Evolutionary conservation across 495 filamentous ascomycete genomes (phyloP).

Genomic region (Bacidia rubella): DNA sequence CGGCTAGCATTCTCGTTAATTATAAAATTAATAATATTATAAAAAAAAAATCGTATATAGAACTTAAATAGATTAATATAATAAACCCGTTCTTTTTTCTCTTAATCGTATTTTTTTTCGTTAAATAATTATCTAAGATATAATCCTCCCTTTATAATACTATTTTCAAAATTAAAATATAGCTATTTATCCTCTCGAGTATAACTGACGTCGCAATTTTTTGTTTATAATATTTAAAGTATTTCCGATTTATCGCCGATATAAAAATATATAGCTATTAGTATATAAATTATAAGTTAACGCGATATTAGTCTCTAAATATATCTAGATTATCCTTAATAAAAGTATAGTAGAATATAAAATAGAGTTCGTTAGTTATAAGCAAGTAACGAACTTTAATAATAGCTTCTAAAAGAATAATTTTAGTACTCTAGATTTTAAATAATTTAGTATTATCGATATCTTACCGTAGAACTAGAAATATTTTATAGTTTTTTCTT

Average conservation of each 20-base stretch:
- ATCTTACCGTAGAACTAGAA: not conserved
- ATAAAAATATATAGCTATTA: slow-evolving; percentile 2
- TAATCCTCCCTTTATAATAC: slow-evolving; percentile 17
- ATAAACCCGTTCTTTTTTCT: not conserved
- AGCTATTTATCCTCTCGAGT: slow-evolving; percentile 10
- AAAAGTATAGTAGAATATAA: not conserved
- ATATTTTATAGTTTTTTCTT: slow-evolving; percentile 7
- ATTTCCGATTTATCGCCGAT: not conserved
- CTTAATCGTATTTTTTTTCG: slow-evolving; percentile 5
- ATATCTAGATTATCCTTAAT: not conserved
- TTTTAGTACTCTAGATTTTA: not conserved
- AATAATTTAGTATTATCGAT: not conserved
- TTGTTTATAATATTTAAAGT: not conserved
- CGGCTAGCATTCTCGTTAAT: too few species aligned
- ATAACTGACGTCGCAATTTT: slow-evolving; percentile 13
- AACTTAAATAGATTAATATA: not conserved
- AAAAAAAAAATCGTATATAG: not conserved
- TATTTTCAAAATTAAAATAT: slow-evolving; percentile 18
- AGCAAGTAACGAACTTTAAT: slow-evolving; percentile 8
- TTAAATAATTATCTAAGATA: slow-evolving; percentile 1
- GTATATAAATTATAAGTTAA: slow-evolving; percentile 4
- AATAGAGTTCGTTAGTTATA: slow-evolving; percentile 5
- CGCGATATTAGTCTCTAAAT: not conserved
- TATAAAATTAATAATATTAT: not conserved
- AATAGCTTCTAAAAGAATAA: not conserved